Evolutionary conservation across 495 filamentous ascomycete genomes (phyloP).

Genomic region (Cudoniella acicularis): DNA sequence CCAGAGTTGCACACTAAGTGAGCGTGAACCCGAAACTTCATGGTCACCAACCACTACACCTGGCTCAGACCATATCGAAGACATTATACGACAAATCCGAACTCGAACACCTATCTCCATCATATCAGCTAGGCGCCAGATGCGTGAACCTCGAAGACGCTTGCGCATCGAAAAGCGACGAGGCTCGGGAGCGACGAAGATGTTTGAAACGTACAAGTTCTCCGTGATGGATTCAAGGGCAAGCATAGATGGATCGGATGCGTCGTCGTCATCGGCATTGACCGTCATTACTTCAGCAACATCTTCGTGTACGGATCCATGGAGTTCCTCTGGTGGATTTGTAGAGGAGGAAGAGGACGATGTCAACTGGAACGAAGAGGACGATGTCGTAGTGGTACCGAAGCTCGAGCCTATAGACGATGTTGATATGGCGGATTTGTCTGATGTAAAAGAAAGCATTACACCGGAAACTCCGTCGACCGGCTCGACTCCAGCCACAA

Average conservation of each 20-base stretch:
- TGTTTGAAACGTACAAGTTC: slow-evolving; percentile 12
- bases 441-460: slow-evolving; percentile 10
- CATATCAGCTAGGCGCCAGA: not conserved
- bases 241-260: slow-evolving; percentile 22
- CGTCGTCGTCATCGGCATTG: slow-evolving; percentile 15
- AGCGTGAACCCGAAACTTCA: slow-evolving; percentile 7
- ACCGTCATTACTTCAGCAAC: slow-evolving; percentile 23
- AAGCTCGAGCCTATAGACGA: slow-evolving; percentile 26
- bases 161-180: slow-evolving; percentile 9
- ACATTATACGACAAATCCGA: slow-evolving; percentile 12
- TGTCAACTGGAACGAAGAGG: slow-evolving; percentile 15
- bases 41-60: slow-evolving; percentile 14
- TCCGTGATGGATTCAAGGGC: slow-evolving; percentile 9
- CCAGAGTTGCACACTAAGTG: not conserved
- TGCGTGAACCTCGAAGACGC: slow-evolving; percentile 10
- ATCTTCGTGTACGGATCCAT: slow-evolving; percentile 22
- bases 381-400: slow-evolving; percentile 15
- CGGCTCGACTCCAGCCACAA: slow-evolving; percentile 13
- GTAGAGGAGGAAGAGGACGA: slow-evolving; percentile 23
- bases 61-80: slow-evolving; percentile 20
- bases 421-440: slow-evolving; percentile 17
- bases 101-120: not conserved
- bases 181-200: slow-evolving; percentile 1
- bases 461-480: slow-evolving; percentile 5
- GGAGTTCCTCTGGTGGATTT: slow-evolving; percentile 20